Conservation (phyloP, 2,329 filamentous ascomycete species). For the Fusarium staphyleae region DNA sequence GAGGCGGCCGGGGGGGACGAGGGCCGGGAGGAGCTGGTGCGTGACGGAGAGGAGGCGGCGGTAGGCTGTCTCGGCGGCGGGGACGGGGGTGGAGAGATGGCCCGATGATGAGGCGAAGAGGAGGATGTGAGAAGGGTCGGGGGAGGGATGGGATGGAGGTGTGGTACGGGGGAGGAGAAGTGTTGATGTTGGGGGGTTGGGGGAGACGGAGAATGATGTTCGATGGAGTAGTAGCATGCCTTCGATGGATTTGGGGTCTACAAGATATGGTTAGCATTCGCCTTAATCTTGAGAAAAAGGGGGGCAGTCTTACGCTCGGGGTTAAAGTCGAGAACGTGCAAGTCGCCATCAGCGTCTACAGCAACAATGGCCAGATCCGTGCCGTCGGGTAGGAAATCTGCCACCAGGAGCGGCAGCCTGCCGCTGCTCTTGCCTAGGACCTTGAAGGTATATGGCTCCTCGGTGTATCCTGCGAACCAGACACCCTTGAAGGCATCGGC, state of each 20-base stretch:
- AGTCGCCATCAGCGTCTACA: constrained; percentile 81
- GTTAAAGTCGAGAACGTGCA: constrained; percentile 92
- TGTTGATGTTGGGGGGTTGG: constrained; percentile 76
- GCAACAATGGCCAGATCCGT: constrained; percentile 83
- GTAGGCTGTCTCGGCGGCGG: no score
- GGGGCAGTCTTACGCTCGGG: constrained; percentile 76
- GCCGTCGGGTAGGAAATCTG: constrained; percentile 88
- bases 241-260: constrained; percentile 91
- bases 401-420: constrained; percentile 77
- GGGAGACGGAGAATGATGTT: constrained; percentile 85
- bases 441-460: constrained; percentile 96
- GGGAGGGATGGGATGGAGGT: no score
- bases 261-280: constrained; percentile 34
- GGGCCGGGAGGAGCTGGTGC: no score
- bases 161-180: constrained; percentile 81
- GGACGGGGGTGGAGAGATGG: no score
- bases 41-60: no score
- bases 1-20: no score
- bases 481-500: constrained; percentile 92
- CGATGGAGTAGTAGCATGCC: constrained; percentile 87
- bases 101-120: no score
- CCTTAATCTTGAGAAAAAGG: neutral
- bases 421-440: constrained; percentile 88
- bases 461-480: constrained; percentile 95
- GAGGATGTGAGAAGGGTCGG: no score